These are phyloP conservation scores for Neoconidiobolus thromboides DNA, from an alignment of 371 early-diverging fungal genomes.

Conservation along the genomic window DNA sequence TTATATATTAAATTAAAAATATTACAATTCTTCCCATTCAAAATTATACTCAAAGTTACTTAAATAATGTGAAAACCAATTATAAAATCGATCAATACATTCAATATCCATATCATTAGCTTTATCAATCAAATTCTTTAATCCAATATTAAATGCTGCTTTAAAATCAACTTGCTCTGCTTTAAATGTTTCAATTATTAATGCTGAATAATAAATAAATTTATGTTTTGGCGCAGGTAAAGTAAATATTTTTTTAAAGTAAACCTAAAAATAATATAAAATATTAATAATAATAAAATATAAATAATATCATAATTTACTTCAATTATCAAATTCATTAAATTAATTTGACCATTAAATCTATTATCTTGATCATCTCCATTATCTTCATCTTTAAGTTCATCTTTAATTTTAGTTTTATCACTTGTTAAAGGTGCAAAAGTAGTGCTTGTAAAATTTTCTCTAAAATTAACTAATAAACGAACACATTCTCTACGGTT, in stretches of 20 bases:
- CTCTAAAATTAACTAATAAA: conserved; percentile 36
- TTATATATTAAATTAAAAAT: not conserved
- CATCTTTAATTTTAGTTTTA: conserved; percentile 2
- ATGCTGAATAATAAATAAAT: too few species aligned
- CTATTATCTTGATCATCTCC: conserved; percentile 12
- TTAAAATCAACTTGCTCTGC: too few species aligned
- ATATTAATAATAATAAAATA: not conserved
- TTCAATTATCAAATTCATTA: conserved; percentile 9
- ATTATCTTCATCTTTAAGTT: conserved; percentile 9
- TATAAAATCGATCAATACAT: conserved; percentile 53
- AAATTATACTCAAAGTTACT: conserved; percentile 83
- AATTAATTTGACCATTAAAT: conserved; percentile 1
- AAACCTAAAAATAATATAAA: not conserved
- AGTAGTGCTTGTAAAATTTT: conserved; percentile 28
- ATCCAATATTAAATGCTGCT: too few species aligned
- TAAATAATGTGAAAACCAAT: conserved; percentile 77
- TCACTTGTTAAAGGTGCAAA: conserved; percentile 11
- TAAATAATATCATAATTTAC: conserved; percentile 29
- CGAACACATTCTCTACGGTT: conserved; percentile 67
- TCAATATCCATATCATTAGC: conserved; percentile 66
- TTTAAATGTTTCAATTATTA: too few species aligned
- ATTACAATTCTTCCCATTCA: conserved; percentile 78
- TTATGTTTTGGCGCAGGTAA: not conserved
- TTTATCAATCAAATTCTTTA: conserved; percentile 25
- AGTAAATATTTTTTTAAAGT: conserved; percentile 24